Evolutionary conservation across 495 filamentous ascomycete genomes (phyloP).

Genomic region (Penicillium manginii): DNA sequence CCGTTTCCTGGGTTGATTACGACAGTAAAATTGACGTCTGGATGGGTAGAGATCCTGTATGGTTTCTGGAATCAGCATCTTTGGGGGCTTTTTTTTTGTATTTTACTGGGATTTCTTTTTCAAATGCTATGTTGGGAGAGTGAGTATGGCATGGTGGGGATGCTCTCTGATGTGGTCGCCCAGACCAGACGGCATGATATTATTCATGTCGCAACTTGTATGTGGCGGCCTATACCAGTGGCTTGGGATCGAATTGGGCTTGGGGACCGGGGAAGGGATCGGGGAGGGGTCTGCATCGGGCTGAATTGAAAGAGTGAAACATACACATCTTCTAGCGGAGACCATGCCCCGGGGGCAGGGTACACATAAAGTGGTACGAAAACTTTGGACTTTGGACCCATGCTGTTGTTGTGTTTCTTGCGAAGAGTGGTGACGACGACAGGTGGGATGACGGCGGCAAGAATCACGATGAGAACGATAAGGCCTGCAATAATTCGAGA

Average conservation of each 20-base stretch:
- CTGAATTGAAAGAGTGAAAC: slow-evolving; percentile 30
- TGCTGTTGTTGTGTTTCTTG: slow-evolving; percentile 39
- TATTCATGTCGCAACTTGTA: slow-evolving; percentile 9
- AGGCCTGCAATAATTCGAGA: slow-evolving; percentile 33
- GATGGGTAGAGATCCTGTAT: slow-evolving; percentile 44
- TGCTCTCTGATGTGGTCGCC: slow-evolving; percentile 14
- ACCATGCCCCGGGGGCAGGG: slow-evolving; percentile 53
- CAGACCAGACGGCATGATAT: slow-evolving; percentile 9
- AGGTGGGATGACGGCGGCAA: slow-evolving; percentile 40
- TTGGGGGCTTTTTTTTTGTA: slow-evolving; percentile 1
- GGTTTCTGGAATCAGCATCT: slow-evolving; percentile 3
- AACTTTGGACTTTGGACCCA: slow-evolving; percentile 49
- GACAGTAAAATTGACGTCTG: slow-evolving; percentile 53
- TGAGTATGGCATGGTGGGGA: slow-evolving; percentile 5
- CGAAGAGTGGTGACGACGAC: slow-evolving; percentile 37
- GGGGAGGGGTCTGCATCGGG: slow-evolving; percentile 14
- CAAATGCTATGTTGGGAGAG: slow-evolving; percentile 9
- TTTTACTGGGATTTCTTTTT: slow-evolving; percentile 14
- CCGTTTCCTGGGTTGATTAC: slow-evolving; percentile 61
- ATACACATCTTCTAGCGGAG: slow-evolving; percentile 51
- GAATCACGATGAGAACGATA: slow-evolving; percentile 35
- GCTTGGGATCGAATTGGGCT: slow-evolving; percentile 25
- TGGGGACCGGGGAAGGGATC: slow-evolving; percentile 16
- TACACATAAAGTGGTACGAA: slow-evolving; percentile 62
- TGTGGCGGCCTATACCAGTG: slow-evolving; percentile 26